phyloP scores from a whole-genome alignment of 176 grass and related monocot species.

The Carex scoparia region DNA sequence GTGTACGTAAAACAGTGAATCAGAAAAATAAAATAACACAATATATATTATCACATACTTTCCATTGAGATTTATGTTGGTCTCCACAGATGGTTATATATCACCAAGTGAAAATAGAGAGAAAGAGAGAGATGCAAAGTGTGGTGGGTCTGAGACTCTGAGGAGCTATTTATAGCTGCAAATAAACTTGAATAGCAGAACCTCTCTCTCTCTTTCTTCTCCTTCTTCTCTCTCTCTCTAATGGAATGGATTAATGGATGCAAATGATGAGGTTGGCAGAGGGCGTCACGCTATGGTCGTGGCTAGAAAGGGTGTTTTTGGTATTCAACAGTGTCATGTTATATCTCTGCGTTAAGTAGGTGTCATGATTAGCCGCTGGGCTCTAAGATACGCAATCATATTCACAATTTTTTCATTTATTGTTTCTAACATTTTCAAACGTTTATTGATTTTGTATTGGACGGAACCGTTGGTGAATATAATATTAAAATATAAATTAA shows the following conservation, averaged over 20 bases:
- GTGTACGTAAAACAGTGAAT: too few relatives aligned
- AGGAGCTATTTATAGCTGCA: neutral
- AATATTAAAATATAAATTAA: neutral
- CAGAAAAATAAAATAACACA: neutral
- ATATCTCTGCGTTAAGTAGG: neutral
- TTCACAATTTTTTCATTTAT: neutral
- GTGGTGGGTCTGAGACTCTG: neutral
- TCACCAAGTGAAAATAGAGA: neutral
- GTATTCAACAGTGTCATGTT: slow-evolving; percentile 9
- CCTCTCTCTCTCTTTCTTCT: neutral
- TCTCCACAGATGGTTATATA: neutral
- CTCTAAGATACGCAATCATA: slow-evolving; percentile 26
- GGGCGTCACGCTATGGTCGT: neutral
- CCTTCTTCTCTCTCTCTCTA: neutral
- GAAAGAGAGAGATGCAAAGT: neutral
- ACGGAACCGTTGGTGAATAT: neutral
- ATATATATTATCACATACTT: neutral
- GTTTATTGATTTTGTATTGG: neutral
- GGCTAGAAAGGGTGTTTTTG: neutral
- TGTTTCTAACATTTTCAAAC: neutral
- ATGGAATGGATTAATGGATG: neutral
- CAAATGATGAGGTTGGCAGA: slow-evolving; percentile 22
- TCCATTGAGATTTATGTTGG: neutral
- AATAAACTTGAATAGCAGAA: neutral
- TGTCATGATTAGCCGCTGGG: neutral